Conservation (phyloP, 495 filamentous ascomycete species). For the Bacidia gigantensis region DNA sequence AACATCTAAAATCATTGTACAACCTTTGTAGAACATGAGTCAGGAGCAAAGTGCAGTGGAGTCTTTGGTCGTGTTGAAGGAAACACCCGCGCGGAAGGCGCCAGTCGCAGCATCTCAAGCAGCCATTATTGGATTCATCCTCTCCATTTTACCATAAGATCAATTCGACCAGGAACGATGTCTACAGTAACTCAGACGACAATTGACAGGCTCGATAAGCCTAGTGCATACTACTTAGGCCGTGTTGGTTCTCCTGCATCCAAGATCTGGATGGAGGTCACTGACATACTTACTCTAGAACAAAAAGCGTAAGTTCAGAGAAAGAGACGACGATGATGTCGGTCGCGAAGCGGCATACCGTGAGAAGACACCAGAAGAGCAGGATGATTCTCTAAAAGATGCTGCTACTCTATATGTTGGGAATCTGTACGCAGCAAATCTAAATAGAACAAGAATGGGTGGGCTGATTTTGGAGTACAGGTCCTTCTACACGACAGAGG, state of each 20-base stretch:
- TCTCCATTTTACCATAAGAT: no score
- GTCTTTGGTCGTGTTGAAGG: no score
- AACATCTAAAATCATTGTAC: no score
- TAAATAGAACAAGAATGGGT: neutral
- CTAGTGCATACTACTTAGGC: slow-evolving; percentile 73
- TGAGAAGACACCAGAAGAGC: slow-evolving; percentile 37
- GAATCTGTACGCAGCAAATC: slow-evolving; percentile 57
- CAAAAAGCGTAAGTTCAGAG: slow-evolving; percentile 47
- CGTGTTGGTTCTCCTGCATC: no score
- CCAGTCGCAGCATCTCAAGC: no score
- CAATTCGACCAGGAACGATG: no score
- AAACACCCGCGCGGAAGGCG: no score
- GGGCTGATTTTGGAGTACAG: slow-evolving; percentile 36
- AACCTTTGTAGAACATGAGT: no score
- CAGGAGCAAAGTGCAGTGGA: no score
- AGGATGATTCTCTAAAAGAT: slow-evolving; percentile 62
- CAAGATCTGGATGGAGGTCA: no score
- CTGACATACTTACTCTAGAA: slow-evolving; percentile 34
- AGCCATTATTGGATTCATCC: no score
- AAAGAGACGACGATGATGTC: slow-evolving; percentile 42
- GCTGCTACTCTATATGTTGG: slow-evolving; percentile 95
- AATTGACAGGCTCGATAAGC: slow-evolving; percentile 75
- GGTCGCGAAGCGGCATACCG: slow-evolving; percentile 26
- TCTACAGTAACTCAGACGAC: slow-evolving; percentile 37
- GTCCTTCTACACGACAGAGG: slow-evolving; percentile 99